phyloP scores from a whole-genome alignment of 2,329 filamentous ascomycete species.

The Pseudofabraea citricarpa region DNA sequence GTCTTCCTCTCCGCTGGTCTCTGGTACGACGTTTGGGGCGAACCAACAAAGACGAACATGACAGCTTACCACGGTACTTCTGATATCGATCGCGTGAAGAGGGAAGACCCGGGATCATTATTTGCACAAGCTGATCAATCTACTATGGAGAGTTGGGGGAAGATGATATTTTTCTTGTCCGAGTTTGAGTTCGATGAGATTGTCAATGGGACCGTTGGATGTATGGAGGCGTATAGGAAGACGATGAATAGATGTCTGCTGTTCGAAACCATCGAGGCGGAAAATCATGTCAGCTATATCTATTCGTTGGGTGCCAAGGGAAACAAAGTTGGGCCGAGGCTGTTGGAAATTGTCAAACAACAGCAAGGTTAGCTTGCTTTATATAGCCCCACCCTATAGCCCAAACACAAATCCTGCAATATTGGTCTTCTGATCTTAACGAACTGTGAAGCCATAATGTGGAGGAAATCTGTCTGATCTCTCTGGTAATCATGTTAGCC shows the following conservation, averaged over 20 bases:
- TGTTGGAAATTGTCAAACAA: not conserved
- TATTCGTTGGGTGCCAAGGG: not conserved
- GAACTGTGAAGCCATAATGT: too few relatives aligned
- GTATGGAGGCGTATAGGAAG: not conserved
- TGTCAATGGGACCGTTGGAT: not conserved
- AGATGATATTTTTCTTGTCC: constrained; percentile 1
- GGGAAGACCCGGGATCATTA: constrained; percentile 1
- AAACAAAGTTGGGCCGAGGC: not conserved
- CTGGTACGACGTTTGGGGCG: constrained; percentile 1
- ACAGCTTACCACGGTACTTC: not conserved
- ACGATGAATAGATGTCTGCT: constrained; percentile 1
- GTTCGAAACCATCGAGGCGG: constrained; percentile 1
- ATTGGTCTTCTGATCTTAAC: too few relatives aligned
- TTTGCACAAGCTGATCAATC: not conserved
- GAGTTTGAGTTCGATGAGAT: constrained; percentile 2
- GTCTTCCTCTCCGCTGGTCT: constrained; percentile 1
- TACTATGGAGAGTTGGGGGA: constrained; percentile 1
- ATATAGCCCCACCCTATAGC: too few relatives aligned
- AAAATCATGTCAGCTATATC: constrained; percentile 2
- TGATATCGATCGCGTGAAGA: not conserved
- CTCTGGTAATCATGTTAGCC: too few relatives aligned
- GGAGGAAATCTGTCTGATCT: too few relatives aligned
- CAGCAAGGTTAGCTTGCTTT: not conserved
- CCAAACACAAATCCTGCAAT: too few relatives aligned
- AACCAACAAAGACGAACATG: constrained; percentile 1